Base-by-base conservation (phyloP, 2,329 filamentous ascomycete species). In the Phialophora chinensis region DNA sequence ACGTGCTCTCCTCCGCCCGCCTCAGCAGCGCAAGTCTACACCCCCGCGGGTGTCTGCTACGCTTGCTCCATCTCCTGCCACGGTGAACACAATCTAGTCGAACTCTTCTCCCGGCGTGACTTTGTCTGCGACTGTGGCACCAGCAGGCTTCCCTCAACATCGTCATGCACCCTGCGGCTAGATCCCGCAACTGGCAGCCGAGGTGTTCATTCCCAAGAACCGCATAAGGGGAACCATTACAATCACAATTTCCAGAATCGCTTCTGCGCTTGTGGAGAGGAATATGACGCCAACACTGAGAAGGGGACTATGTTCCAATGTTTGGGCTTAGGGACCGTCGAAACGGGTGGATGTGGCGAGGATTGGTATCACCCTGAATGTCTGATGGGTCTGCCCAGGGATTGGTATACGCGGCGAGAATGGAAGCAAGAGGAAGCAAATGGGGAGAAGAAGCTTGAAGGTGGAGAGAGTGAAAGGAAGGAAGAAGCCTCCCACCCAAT, bases 221-320 rank as follows among this genome's bases (percentile, higher is more conserved):
- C 93, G 5, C 84, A 88, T 17, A 81, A 82, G 49, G 87, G 84
- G 71, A 98, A 99, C 81, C 89, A 86, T 73, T 99, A 99, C 82
- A 97, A 97, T 75, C 91, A 97, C 68, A 99, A 99, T 81, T 99
- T 96, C 74, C 86, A 87, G 72, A 98, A 98, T 74, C 87, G 85
- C 53, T 99, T 99, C 80, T 99, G 95, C 77, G 91, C 90, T 1
- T 99, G 95, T 75, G 87, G 87, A 33, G 90, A 93, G 74, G 88
- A 93, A 66, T 99, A 99, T 76, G 91, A 97, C 76, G 88, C 94
- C 0, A 87, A 94, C 56, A 85, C 91, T 75, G 93, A 99, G 77
- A 96, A 94, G 73, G 94, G 94, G 0, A 98, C 93, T 47, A 99
- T 99, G 95, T 99, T 96, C 73, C 95, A 99, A 78, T 99, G 95